Conservation (phyloP, 805 yeast species). For the Metschnikowia lochheadii region DNA sequence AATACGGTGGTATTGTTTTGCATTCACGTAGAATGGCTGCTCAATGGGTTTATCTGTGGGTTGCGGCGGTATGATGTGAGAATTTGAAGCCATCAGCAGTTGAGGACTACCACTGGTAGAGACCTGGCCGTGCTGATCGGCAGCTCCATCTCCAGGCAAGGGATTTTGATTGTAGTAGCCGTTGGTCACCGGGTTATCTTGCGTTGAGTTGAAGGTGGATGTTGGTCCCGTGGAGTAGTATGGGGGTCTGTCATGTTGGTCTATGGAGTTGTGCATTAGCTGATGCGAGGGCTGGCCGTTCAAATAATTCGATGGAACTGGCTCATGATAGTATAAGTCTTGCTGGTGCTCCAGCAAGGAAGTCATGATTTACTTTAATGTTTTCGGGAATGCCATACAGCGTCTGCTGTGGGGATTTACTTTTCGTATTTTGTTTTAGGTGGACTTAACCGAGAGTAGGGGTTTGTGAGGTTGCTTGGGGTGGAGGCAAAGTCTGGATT, state of each 20-base stretch:
- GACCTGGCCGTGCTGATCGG: slow-evolving; percentile 6
- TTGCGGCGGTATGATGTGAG: slow-evolving; percentile 10
- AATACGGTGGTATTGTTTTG: slow-evolving; percentile 94
- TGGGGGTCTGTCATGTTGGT: slow-evolving; percentile 18
- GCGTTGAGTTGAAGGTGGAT: slow-evolving; percentile 11
- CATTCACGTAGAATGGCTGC: slow-evolving; percentile 96
- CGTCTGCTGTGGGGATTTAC: not conserved
- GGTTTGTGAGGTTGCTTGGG: not conserved
- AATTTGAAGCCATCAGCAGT: slow-evolving; percentile 6
- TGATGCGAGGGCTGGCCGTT: slow-evolving; percentile 16
- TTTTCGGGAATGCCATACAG: not conserved
- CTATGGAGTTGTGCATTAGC: slow-evolving; percentile 13
- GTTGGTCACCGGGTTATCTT: slow-evolving; percentile 13
- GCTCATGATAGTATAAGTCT: slow-evolving; percentile 25
- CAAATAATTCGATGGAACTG: slow-evolving; percentile 17
- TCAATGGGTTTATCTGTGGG: slow-evolving; percentile 38
- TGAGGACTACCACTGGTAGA: slow-evolving; percentile 9
- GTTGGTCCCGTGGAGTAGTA: slow-evolving; percentile 19
- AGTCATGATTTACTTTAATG: slow-evolving; percentile 12
- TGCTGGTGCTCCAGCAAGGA: slow-evolving; percentile 19
- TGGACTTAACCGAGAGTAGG: not conserved
- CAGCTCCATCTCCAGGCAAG: slow-evolving; percentile 9
- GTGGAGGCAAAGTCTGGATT: not conserved
- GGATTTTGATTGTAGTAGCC: slow-evolving; percentile 12
- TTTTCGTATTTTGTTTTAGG: not conserved